These are phyloP conservation scores for Alternaria consortialis DNA, from an alignment of 2,329 filamentous ascomycete species.

Conservation along the genomic window DNA sequence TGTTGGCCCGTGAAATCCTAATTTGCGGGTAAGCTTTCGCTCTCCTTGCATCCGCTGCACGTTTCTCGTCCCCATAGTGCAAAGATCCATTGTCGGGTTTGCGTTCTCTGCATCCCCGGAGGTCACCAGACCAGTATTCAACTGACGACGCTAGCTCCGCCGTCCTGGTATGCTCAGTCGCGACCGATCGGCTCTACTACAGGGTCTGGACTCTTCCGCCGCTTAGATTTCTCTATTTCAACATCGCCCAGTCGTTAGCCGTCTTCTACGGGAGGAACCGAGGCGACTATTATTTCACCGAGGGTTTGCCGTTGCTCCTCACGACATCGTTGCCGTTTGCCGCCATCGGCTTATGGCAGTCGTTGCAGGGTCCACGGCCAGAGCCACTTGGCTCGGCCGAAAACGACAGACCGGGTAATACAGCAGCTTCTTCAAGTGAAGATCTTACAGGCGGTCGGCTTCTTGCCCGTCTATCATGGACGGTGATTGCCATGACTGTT, in stretches of 20 bases:
- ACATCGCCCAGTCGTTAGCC: slow-evolving; percentile 85
- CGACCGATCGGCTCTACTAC: slow-evolving; percentile 82
- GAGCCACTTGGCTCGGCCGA: slow-evolving; percentile 29
- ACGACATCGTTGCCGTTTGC: slow-evolving; percentile 85
- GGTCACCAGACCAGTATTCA: slow-evolving; percentile 22
- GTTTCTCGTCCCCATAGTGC: slow-evolving; percentile 12
- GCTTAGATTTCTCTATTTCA: slow-evolving; percentile 87
- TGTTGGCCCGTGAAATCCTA: slow-evolving; percentile 69
- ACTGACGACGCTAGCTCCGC: slow-evolving; percentile 55
- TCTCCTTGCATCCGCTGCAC: slow-evolving; percentile 24
- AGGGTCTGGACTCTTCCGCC: slow-evolving; percentile 88
- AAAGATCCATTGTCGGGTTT: slow-evolving; percentile 11
- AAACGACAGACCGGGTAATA: neutral
- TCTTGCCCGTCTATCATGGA: slow-evolving; percentile 44
- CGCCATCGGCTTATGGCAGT: slow-evolving; percentile 68
- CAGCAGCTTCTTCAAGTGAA: slow-evolving; percentile 3
- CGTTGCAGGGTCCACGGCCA: slow-evolving; percentile 22
- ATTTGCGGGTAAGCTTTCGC: slow-evolving; percentile 62
- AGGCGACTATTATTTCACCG: slow-evolving; percentile 91
- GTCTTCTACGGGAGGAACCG: slow-evolving; percentile 92
- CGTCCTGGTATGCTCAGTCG: slow-evolving; percentile 69
- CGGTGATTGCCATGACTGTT: slow-evolving; percentile 67
- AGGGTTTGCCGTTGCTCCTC: slow-evolving; percentile 86
- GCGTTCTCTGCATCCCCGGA: slow-evolving; percentile 8
- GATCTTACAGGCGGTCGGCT: slow-evolving; percentile 23